Conservation (phyloP, 2,329 filamentous ascomycete species). For the Hymenoscyphus linearis region DNA sequence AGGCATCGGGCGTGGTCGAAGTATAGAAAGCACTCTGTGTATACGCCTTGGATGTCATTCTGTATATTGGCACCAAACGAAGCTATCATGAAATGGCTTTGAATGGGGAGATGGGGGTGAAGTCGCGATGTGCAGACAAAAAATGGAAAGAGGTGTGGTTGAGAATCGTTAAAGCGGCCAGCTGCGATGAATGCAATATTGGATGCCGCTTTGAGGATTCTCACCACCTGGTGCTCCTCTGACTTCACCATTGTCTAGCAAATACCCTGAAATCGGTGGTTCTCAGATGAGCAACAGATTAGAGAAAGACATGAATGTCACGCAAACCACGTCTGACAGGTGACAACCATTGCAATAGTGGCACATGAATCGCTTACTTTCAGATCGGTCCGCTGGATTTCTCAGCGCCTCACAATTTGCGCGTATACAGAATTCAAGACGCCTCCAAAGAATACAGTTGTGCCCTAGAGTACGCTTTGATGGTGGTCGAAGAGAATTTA, state of each 20-base stretch:
- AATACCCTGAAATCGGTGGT: too few relatives aligned
- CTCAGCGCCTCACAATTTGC: slow-evolving; percentile 59
- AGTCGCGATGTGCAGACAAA: neutral
- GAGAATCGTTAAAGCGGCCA: neutral
- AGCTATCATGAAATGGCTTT: neutral
- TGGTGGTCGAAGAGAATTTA: slow-evolving; percentile 44
- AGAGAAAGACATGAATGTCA: too few relatives aligned
- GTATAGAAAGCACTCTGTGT: slow-evolving; percentile 18
- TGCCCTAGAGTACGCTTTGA: slow-evolving; percentile 66
- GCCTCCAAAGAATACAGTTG: slow-evolving; percentile 65
- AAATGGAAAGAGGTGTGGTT: neutral
- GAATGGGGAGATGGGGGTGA: neutral
- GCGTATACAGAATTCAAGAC: slow-evolving; percentile 57
- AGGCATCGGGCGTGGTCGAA: slow-evolving; percentile 6
- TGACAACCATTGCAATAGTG: slow-evolving; percentile 37
- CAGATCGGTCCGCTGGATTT: slow-evolving; percentile 70
- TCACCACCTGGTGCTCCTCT: neutral
- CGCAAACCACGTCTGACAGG: too few relatives aligned
- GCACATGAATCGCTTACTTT: slow-evolving; percentile 67
- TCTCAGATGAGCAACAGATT: too few relatives aligned
- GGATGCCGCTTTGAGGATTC: neutral
- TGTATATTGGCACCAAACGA: neutral
- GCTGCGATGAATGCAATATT: neutral
- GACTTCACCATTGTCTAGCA: too few relatives aligned
- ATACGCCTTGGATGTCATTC: slow-evolving; percentile 27